Percentiles rank a stretch among this genome's conserved stretches.
Evolutionary conservation across 2,329 filamentous ascomycete genomes (phyloP).

Genomic region (Pseudopyrenochaeta lycopersici): DNA sequence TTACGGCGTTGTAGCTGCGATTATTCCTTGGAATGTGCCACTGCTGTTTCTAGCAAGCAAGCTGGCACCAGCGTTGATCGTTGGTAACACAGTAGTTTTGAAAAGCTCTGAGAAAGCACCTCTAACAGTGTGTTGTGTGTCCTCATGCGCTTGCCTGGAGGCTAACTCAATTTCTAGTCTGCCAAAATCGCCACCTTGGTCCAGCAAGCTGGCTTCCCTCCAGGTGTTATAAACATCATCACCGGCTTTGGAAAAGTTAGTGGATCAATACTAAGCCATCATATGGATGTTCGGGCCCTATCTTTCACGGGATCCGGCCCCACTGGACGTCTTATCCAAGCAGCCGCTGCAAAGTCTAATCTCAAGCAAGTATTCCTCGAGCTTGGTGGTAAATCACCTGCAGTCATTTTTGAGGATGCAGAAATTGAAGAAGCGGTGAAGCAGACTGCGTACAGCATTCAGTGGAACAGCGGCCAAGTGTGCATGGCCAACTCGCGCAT

Average conservation of each 20-base stretch:
- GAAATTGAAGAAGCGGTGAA: constrained; percentile 78
- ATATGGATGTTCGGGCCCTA: constrained; percentile 82
- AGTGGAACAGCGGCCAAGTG: constrained; percentile 65
- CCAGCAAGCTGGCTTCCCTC: constrained; percentile 80
- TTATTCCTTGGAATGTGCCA: constrained; percentile 69
- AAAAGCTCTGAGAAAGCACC: constrained; percentile 56
- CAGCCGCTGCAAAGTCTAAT: constrained; percentile 75
- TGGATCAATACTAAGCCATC: constrained; percentile 79
- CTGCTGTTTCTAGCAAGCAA: constrained; percentile 38
- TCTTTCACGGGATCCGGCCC: constrained; percentile 86
- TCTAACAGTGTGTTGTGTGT: constrained; percentile 73
- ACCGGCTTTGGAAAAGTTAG: constrained; percentile 82
- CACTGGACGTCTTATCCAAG: constrained; percentile 84
- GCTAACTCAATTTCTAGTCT: constrained; percentile 71
- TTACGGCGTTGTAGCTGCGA: constrained; percentile 79
- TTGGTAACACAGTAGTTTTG: constrained; percentile 44
- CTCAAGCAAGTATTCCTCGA: constrained; percentile 89
- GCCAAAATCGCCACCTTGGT: constrained; percentile 83
- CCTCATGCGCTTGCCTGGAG: constrained; percentile 49
- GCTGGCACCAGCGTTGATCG: constrained; percentile 41
- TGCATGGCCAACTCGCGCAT: constrained; percentile 68
- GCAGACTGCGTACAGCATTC: constrained; percentile 58
- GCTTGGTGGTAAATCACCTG: constrained; percentile 87
- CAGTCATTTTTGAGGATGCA: constrained; percentile 81
- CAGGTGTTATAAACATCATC: constrained; percentile 82